Evolutionary conservation across 108 stramenopile genomes (phyloP), one percentile per base, ranked within the genome.

Genomic region (Fragilaria radians): DNA sequence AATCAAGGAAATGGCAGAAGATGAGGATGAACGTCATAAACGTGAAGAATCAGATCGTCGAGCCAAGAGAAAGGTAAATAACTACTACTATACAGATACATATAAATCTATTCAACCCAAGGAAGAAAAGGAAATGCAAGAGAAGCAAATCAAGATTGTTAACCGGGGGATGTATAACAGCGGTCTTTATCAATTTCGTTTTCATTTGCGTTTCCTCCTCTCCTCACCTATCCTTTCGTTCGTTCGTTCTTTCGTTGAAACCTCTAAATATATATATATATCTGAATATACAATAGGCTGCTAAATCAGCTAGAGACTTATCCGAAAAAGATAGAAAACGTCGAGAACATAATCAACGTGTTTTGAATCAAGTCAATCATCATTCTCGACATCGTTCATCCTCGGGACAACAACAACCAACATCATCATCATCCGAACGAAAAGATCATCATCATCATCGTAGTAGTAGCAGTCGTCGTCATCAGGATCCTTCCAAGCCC

Each of bases 271-370:
- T n/a, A n/a, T n/a, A n/a, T n/a, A n/a, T n/a, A n/a, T n/a, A n/a
- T n/a, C n/a, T 42, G 7, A 14, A 42, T 42, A 7, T 42, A 7
- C 14, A 42, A 7, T 42, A 90, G 89, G 79, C 73, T n/a, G 49
- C 63, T 42, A 77, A 83, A 69, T 56, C 75, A 5, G 64, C 77
- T 24, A 85, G 79, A 65, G 81, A 82, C 7, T 74, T 69, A 42
- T 72, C 79, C 52, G 87, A 86, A 64, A 86, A 86, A 54, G 85
- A 87, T 59, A 67, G 85, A 0, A 83, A 82, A 59, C 69, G 86
- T 50, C 70, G 76, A 21, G 91, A 88, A 61, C 80, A 88, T 59
- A 72, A 76, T 24, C 78, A 78, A 42, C 72, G 76, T 22, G 71
- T 73, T 47, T 52, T 80, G 31, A 54, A 57, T n/a, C 63, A 63